phyloP scores from a whole-genome alignment of 202 grass and related monocot species.

The Cymbopogon flexuosus region DNA sequence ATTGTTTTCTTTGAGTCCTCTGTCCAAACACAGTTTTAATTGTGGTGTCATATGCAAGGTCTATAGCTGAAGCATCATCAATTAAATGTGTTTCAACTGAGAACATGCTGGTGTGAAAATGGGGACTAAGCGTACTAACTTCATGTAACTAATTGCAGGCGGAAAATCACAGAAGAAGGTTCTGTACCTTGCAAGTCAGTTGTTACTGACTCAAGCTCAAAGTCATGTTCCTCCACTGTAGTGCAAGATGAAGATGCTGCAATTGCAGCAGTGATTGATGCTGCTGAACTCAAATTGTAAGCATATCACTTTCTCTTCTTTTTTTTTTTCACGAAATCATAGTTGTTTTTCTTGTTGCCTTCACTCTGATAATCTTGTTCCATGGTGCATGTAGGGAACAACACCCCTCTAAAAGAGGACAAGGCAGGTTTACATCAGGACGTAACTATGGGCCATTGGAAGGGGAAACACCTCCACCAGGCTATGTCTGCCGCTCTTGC shows the following conservation, averaged over 20 bases:
- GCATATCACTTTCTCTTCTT: background rate
- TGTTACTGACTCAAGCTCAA: constrained; percentile 41
- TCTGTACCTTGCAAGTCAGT: constrained; percentile 31
- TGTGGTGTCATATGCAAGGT: background rate
- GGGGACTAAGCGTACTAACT: constrained; percentile 3
- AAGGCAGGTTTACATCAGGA: constrained; percentile 12
- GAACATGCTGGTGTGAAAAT: background rate
- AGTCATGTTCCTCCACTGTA: constrained; percentile 40
- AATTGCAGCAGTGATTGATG: constrained; percentile 54
- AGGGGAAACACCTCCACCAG: constrained; percentile 50
- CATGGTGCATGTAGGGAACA: constrained; percentile 33
- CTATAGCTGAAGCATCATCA: background rate
- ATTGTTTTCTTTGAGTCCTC: background rate
- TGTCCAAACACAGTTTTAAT: background rate
- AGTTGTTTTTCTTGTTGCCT: background rate
- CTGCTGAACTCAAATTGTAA: constrained; percentile 50
- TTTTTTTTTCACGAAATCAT: background rate
- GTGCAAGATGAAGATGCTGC: constrained; percentile 55
- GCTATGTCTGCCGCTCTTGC: constrained; percentile 45
- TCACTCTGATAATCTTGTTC: constrained; percentile 4
- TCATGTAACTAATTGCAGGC: constrained; percentile 36
- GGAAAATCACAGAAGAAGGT: constrained; percentile 48
- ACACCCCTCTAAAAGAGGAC: constrained; percentile 22
- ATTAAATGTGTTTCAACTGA: background rate
- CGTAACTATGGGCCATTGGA: constrained; percentile 37